Conservation (phyloP, 768 basidiomycete species). For the Auriculariales sp. region DNA sequence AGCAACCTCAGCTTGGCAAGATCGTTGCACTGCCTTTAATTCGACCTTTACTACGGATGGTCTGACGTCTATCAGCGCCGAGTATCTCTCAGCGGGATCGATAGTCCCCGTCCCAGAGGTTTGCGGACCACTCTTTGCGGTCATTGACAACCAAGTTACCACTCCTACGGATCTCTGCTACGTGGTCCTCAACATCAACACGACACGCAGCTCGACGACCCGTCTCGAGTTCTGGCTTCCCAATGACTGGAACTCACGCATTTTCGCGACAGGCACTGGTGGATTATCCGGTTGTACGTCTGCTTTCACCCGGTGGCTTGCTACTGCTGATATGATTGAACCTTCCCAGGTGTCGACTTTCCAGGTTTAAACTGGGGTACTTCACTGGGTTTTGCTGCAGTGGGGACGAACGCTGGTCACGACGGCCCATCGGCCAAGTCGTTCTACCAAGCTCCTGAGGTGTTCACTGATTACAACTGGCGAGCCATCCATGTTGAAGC, state of each 20-base stretch:
- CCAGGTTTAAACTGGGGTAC: constrained; percentile 9
- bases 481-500: constrained; percentile 15
- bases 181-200: not conserved
- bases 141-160: no score
- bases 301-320: not conserved
- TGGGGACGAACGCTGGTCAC: constrained; percentile 15
- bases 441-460: constrained; percentile 12
- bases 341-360: constrained; percentile 14
- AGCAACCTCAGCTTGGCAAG: no score
- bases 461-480: constrained; percentile 16
- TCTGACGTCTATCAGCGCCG: no score
- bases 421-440: constrained; percentile 9
- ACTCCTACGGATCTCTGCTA: not conserved
- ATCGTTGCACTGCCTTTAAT: no score
- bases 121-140: no score
- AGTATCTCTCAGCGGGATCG: no score
- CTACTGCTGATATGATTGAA: no score
- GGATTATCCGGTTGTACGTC: not conserved
- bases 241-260: not conserved
- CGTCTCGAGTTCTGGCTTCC: not conserved
- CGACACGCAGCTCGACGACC: not conserved
- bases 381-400: constrained; percentile 12
- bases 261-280: not conserved
- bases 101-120: no score
- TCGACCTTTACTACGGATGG: no score